These are phyloP conservation scores for Monascus ruber DNA, from an alignment of 2,329 filamentous ascomycete species.

Conservation along the genomic window DNA sequence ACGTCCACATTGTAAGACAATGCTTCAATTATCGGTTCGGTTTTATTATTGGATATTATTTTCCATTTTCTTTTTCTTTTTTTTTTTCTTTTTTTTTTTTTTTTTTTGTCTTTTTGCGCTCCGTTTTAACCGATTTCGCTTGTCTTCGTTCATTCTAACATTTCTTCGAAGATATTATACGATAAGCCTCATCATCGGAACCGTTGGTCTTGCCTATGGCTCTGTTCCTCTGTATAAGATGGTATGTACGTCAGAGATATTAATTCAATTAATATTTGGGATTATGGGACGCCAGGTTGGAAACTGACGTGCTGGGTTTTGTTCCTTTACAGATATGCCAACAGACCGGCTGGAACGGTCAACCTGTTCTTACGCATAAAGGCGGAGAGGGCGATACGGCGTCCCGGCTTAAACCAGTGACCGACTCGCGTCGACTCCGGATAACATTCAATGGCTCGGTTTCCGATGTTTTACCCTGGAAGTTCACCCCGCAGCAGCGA, in stretches of 20 bases:
- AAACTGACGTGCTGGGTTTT: not conserved
- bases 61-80: not conserved
- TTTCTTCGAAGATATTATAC: constrained; percentile 46
- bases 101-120: too few species aligned
- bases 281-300: not conserved
- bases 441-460: constrained; percentile 95
- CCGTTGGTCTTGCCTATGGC: constrained; percentile 52
- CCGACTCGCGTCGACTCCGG: constrained; percentile 68
- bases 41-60: not conserved
- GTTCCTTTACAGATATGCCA: constrained; percentile 33
- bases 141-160: constrained; percentile 1
- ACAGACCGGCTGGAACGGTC: constrained; percentile 68
- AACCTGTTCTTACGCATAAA: constrained; percentile 71
- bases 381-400: constrained; percentile 59
- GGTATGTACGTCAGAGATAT: constrained; percentile 25
- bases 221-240: constrained; percentile 59
- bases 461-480: constrained; percentile 92
- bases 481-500: constrained; percentile 90
- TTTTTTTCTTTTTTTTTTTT: too few species aligned
- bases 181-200: constrained; percentile 51
- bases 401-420: constrained; percentile 67
- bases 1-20: constrained; percentile 41
- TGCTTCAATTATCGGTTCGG: not conserved
- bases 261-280: not conserved
- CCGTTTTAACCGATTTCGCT: too few species aligned